Evolutionary conservation across 1,284 basidiomycete genomes (phyloP), one percentile per base, ranked within the genome.

Genomic region (Leccinum pachyderme): DNA sequence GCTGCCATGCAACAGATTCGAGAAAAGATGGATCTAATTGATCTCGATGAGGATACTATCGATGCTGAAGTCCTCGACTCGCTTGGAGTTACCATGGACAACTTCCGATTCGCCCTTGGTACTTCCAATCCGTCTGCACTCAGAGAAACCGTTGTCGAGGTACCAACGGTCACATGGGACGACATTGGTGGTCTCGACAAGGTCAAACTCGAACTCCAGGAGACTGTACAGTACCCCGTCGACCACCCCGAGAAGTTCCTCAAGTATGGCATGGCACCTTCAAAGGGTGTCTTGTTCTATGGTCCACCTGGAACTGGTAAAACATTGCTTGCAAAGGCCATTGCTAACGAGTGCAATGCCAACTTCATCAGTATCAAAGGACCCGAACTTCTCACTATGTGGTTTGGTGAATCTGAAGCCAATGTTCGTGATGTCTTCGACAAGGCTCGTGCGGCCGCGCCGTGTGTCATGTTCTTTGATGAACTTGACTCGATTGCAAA

Each of bases 241-340:
- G 97, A 99, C 77, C 97, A 99, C 72, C 97, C 97, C 60, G 97
- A 99, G 74, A 98, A 98, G 80, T 99, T 99, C 93, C 83, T 98
- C 88, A 99, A 99, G 81, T 99, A 99, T 68, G 97, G 97, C 62
- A 97, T 99, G 93, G 94, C 94, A 39, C 96, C 97, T 4, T 97
- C 94, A 39, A 98, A 98, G 81, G 97, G 95, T 84, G 95, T 98
- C 49, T 77, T 96, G 68, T 98, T 98, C 82, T 95, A 96, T 73
- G 95, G 95, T 49, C 95, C 95, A 66, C 95, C 95, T 60, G 95
- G 95, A 83, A 96, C 93, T 58, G 93, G 93, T 89, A 95, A 95
- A 80, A 97, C 94, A 37, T 73, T 97, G 59, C 82, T 97, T 56
- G 95, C 95, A 55, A 97, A 97, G 79, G 95, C 95, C 50, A 98